phyloP scores from a whole-genome alignment of 139 green algal genomes.

The Chlorella sp. region DNA sequence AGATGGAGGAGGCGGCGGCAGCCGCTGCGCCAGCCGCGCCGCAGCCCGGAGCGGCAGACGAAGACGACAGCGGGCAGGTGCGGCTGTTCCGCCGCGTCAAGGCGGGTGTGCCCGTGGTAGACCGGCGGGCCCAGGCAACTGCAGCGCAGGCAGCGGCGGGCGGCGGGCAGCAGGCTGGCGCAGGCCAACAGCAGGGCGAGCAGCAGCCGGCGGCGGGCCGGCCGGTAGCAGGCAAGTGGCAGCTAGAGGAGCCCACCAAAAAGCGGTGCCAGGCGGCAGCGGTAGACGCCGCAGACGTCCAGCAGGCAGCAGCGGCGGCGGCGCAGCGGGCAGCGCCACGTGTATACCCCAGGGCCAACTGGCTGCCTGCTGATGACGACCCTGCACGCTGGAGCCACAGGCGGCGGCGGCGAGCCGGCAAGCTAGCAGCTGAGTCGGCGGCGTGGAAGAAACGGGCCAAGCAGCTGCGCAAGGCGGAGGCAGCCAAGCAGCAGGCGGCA shows the following conservation, averaged over 20 bases:
- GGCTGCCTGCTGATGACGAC: conserved; percentile 28
- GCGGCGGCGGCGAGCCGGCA: conserved; percentile 15
- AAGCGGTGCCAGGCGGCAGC: conserved; percentile 10
- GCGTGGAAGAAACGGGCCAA: not conserved
- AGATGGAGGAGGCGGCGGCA: conserved; percentile 7
- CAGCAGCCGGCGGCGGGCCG: too few species aligned
- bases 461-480: not conserved
- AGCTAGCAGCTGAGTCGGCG: conserved; percentile 10
- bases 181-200: not conserved
- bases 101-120: not conserved
- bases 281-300: not conserved
- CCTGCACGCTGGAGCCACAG: not conserved
- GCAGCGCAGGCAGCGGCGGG: not conserved
- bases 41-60: not conserved
- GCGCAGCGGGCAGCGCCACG: not conserved
- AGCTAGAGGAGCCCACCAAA: conserved; percentile 11
- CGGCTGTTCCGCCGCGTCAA: conserved; percentile 25
- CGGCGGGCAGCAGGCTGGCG: not conserved
- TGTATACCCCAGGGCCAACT: not conserved
- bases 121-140: conserved; percentile 1
- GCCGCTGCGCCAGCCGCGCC: not conserved
- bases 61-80: not conserved
- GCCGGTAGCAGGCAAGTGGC: not conserved
- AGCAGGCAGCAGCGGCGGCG: not conserved
- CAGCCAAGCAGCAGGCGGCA: not conserved